Conservation (phyloP, 2,329 filamentous ascomycete genomes). For the Penicillium sp. region DNA sequence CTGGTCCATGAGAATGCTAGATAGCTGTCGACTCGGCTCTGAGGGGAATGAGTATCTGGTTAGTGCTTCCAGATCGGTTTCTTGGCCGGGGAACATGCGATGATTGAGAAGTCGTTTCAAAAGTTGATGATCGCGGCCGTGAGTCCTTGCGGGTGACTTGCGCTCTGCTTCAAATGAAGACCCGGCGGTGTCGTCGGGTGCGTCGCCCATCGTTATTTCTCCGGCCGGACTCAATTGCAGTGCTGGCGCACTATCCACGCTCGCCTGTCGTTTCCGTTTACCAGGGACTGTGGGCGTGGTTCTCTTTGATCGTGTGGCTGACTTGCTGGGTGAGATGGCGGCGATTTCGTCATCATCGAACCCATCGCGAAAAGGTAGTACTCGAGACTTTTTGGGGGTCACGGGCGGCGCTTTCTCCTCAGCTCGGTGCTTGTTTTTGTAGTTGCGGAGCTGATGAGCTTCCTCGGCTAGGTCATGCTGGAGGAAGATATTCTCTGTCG, state of each 20-base stretch:
- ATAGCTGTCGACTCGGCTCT: conserved; percentile 47
- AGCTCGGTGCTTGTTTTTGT: conserved; percentile 35
- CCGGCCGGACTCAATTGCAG: conserved; percentile 41
- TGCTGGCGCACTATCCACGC: conserved; percentile 53
- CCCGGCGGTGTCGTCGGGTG: conserved; percentile 25
- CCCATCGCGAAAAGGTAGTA: conserved; percentile 56
- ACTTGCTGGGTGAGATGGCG: conserved; percentile 55
- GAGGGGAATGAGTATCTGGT: conserved; percentile 55
- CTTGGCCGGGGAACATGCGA: conserved; percentile 46
- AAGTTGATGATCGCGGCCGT: conserved; percentile 33
- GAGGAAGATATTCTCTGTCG: conserved; percentile 59
- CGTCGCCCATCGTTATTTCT: conserved; percentile 26
- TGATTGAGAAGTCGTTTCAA: conserved; percentile 58
- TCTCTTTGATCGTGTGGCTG: conserved; percentile 47
- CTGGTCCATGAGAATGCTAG: conserved; percentile 54
- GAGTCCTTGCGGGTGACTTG: conserved; percentile 5
- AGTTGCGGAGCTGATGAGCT: conserved; percentile 46
- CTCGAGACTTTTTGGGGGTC: conserved; percentile 53
- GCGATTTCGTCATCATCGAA: conserved; percentile 63
- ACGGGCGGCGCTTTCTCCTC: conserved; percentile 41
- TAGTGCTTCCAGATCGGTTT: conserved; percentile 56
- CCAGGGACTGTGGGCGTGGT: conserved; percentile 55
- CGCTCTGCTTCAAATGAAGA: conserved; percentile 27
- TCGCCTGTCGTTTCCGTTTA: conserved; percentile 56
- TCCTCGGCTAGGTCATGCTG: conserved; percentile 61